Percentiles rank a stretch among this genome's conserved stretches.
These are phyloP conservation scores for Fusarium sp. DNA, from an alignment of 2,329 filamentous ascomycete species.

Conservation along the genomic window DNA sequence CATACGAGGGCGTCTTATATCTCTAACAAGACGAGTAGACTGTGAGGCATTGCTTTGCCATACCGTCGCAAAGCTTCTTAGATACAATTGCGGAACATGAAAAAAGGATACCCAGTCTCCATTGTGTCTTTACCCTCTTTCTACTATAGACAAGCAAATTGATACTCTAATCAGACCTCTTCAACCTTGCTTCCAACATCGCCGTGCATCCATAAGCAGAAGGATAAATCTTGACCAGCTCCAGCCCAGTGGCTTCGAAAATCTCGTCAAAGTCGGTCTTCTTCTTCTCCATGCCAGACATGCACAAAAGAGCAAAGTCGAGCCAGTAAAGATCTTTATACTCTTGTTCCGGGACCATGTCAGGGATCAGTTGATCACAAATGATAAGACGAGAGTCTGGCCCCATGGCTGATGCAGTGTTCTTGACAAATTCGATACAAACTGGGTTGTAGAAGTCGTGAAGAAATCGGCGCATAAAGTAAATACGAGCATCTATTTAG, in stretches of 20 bases:
- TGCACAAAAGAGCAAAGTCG: constrained; percentile 50
- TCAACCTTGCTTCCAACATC: constrained; percentile 52
- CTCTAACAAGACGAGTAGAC: too few species aligned
- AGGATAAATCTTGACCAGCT: constrained; percentile 53
- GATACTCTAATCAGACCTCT: constrained; percentile 1
- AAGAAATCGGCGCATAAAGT: constrained; percentile 53
- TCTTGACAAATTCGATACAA: constrained; percentile 51
- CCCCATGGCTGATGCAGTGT: constrained; percentile 51
- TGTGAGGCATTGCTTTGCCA: too few species aligned
- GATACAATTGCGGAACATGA: too few species aligned
- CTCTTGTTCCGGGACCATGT: constrained; percentile 47
- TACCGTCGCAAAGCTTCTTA: too few species aligned
- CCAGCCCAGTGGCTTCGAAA: constrained; percentile 51
- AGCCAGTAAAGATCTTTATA: constrained; percentile 52
- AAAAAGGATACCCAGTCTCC: too few species aligned
- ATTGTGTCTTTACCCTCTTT: not conserved
- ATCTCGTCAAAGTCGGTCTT: constrained; percentile 50
- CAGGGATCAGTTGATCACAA: constrained; percentile 54
- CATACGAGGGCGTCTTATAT: too few species aligned
- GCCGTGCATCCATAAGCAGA: constrained; percentile 50
- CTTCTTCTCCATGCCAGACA: constrained; percentile 53
- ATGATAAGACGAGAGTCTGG: constrained; percentile 53
- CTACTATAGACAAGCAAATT: not conserved
- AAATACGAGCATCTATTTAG: constrained; percentile 50
- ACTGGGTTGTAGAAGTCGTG: constrained; percentile 52